Base-by-base conservation (phyloP, 2,329 filamentous ascomycete species). In the Cytospora mali region DNA sequence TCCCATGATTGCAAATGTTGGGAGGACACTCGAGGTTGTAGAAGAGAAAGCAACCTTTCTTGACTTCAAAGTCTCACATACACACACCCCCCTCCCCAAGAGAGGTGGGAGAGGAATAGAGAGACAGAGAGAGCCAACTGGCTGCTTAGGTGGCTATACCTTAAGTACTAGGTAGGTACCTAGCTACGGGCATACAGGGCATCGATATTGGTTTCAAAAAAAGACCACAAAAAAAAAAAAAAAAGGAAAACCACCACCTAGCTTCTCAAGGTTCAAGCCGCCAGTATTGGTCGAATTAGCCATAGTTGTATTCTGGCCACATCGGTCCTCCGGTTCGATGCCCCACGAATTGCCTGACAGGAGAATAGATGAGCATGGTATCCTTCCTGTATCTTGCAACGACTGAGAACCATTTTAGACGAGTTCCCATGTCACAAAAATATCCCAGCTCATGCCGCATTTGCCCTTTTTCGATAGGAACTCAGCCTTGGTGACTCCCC, bases 371-470 rank as follows among this genome's bases (percentile, higher is more conserved):
- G 35, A n/a, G 35, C 7, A 39, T 39, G 11, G 33, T 35, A 35
- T 35, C 33, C 33, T 35, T 35, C 33, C 33, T 35, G 33, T 35
- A 5, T 11, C 33, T 14, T 16, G 33, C 33, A 35, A 39, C 35
- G 16, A 39, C 16, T 54, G 39, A 46, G 42, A 46, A 21, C 35
- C 27, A 21, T 5, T 18, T 67, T 66, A 77, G 14, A 84, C 77
- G 67, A 86, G 68, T 21, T 81, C 79, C 84, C 84, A 86, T 63
- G 75, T 74, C 54, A 77, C 75, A 31, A 81, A 73, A 51, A 76
- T 76, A n/a, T 72, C 69, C 75, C 77, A 80, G 28, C 73, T 73
- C 77, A 81, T 82, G 39, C 64, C 59, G 16, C 76, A 76, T 61
- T 73, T 76, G 13, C 80, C 79, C 67, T 74, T 75, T 69, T 78